phyloP scores from a whole-genome alignment of 352 stramenopile genomes.

The Globisporangium recalcitrans region DNA sequence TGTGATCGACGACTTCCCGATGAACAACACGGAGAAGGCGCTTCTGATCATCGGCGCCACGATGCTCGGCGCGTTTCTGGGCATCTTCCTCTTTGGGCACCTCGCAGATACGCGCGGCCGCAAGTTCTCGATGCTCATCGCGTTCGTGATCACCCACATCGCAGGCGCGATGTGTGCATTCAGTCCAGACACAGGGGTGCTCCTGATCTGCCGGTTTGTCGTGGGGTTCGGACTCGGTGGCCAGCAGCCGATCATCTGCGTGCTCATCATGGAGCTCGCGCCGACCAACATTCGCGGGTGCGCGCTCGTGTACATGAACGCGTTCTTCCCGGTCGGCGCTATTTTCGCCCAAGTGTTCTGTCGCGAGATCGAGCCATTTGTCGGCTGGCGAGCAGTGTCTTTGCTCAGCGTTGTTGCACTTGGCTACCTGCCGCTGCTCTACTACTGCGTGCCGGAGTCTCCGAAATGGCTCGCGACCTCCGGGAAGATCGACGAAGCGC shows the following conservation, averaged over 20 bases:
- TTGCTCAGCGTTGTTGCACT: conserved; percentile 8
- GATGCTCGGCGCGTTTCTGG: conserved; percentile 31
- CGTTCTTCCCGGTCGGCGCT: conserved; percentile 28
- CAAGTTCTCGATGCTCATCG: conserved; percentile 30
- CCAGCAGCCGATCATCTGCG: conserved; percentile 35
- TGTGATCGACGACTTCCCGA: not conserved
- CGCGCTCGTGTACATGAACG: conserved; percentile 37
- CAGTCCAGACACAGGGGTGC: conserved; percentile 22
- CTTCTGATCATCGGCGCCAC: not conserved
- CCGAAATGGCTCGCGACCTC: conserved; percentile 63
- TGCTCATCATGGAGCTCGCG: conserved; percentile 49
- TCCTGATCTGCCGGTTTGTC: conserved; percentile 33
- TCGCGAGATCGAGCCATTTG: conserved; percentile 17
- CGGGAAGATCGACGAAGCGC: conserved; percentile 42
- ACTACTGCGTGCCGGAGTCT: conserved; percentile 46
- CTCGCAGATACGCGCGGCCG: conserved; percentile 51
- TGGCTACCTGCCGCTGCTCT: conserved; percentile 19
- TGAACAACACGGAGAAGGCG: not conserved
- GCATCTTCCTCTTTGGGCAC: conserved; percentile 38
- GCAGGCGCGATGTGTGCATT: conserved; percentile 29
- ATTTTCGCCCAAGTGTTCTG: conserved; percentile 30
- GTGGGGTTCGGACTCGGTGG: conserved; percentile 42
- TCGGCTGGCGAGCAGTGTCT: conserved; percentile 21
- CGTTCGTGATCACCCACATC: conserved; percentile 29
- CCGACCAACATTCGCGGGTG: conserved; percentile 42